phyloP scores from a whole-genome alignment of 148 eudicot species.

The Heliamphora exappendiculata region DNA sequence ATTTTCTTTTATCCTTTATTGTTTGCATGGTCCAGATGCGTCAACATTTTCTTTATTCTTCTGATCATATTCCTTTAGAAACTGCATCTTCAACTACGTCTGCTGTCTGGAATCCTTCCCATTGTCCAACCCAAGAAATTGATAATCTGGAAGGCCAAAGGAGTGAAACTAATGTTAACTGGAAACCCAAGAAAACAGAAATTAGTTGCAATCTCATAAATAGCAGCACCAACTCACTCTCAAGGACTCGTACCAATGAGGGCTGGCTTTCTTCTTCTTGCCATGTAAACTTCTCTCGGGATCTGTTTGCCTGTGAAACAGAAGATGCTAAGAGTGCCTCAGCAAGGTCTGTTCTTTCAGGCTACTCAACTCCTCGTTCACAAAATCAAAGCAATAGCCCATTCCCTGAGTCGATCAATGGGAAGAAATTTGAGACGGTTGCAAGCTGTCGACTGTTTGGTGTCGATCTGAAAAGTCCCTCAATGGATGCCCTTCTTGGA shows the following conservation, averaged over 20 bases:
- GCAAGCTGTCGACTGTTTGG: slow-evolving; percentile 72
- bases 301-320: slow-evolving; percentile 24
- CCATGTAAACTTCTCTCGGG: slow-evolving; percentile 18
- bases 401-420: slow-evolving; percentile 14
- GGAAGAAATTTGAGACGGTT: slow-evolving; percentile 29
- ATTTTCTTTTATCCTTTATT: no score
- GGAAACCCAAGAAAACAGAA: slow-evolving; percentile 13
- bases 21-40: background rate
- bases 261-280: slow-evolving; percentile 22
- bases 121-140: slow-evolving; percentile 30
- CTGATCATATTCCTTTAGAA: slow-evolving; percentile 36
- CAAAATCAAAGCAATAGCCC: slow-evolving; percentile 20
- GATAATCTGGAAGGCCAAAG: slow-evolving; percentile 22
- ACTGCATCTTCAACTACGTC: slow-evolving; percentile 36
- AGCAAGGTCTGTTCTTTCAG: slow-evolving; percentile 35
- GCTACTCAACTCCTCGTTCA: slow-evolving; percentile 28
- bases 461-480: slow-evolving; percentile 55
- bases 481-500: slow-evolving; percentile 14
- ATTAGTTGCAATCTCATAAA: background rate
- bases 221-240: background rate
- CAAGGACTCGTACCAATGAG: slow-evolving; percentile 14
- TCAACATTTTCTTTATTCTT: no score
- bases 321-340: slow-evolving; percentile 53
- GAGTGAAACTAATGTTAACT: slow-evolving; percentile 13
- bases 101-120: slow-evolving; percentile 46